Evolutionary conservation across 164 flowering plant genomes (phyloP).

Genomic region (Protea cynaroides): DNA sequence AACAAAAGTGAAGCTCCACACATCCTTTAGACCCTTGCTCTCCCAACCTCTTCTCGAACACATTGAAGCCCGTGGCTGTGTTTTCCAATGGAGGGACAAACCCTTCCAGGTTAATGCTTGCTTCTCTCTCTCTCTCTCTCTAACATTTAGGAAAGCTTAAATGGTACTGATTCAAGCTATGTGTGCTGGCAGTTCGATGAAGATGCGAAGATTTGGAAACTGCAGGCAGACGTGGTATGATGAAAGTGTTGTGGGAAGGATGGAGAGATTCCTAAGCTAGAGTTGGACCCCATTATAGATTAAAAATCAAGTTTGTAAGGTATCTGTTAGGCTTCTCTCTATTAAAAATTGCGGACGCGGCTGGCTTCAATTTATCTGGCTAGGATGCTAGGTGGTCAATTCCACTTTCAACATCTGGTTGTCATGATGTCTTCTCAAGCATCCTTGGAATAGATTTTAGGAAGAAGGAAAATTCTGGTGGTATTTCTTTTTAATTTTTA

Average conservation of each 20-base stretch:
- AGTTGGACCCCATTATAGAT: not conserved
- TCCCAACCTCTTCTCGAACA: constrained; percentile 51
- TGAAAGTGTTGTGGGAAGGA: not conserved
- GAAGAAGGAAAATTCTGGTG: not conserved
- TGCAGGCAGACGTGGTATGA: constrained; percentile 35
- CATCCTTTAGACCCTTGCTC: constrained; percentile 43
- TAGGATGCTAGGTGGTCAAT: not conserved
- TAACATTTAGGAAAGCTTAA: not conserved
- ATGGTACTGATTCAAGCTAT: not conserved
- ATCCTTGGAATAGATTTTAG: not conserved
- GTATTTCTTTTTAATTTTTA: too few species aligned
- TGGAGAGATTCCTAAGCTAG: not conserved
- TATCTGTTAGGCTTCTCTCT: not conserved
- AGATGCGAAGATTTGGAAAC: constrained; percentile 62
- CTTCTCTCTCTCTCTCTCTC: not conserved
- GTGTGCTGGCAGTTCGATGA: constrained; percentile 46
- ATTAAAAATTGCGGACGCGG: not conserved
- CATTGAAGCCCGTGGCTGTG: constrained; percentile 76
- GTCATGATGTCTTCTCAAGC: not conserved
- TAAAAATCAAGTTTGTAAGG: not conserved
- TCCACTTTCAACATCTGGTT: too few species aligned
- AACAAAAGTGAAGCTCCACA: constrained; percentile 74
- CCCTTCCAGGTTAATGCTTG: constrained; percentile 43
- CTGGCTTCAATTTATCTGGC: not conserved
- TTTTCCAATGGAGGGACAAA: constrained; percentile 77